Base-by-base conservation (phyloP, 1,139 yeast genomes). In the Candida sp. region DNA sequence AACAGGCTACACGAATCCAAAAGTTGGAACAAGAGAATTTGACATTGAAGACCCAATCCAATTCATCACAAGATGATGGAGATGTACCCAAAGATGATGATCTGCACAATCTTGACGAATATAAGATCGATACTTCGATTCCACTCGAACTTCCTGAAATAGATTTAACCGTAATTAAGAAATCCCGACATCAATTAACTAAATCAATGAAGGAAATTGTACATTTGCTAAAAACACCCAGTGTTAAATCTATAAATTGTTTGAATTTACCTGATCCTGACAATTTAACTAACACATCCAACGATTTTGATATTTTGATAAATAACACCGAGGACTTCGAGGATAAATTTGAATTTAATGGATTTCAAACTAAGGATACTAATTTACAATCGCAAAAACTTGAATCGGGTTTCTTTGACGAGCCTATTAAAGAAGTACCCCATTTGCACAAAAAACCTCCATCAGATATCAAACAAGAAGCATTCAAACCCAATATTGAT, bases 181-280 rank as follows among this genome's bases (percentile, higher is more conserved):
- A 66, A 39, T 66, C 77, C 4, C 56, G 77, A 33, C 58, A 62
- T 40, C 73, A 67, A 45, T 61, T 74, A 43, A 64, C 73, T 11
- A 60, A 63, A 39, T 66, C 75, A 21, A 72, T 73, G 70, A 65
- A 61, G 44, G 78, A 74, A 45, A 69, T 74, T 6, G 63, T 71
- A 21, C 63, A 66, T 37, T 58, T 74, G 39, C 59, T 74, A 37
- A 66, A 68, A 48, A 64, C 73, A 5, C 78, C 77, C 1, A 46
- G 58, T 3, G 59, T 40, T 47, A 47, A 56, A 42, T 46, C 46
- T 42, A 43, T 47, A 21, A 55, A 58, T 38, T 54, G 54, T 34
- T 47, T 63, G 39, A 54, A 57, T 21, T 46, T 64, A 6, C 67
- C 54, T n/a, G 56, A 54, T 39, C 50, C 50, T 1, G 37, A 43